Conservation (phyloP, 805 yeast genomes). For the Yamadazyma laniorum region DNA sequence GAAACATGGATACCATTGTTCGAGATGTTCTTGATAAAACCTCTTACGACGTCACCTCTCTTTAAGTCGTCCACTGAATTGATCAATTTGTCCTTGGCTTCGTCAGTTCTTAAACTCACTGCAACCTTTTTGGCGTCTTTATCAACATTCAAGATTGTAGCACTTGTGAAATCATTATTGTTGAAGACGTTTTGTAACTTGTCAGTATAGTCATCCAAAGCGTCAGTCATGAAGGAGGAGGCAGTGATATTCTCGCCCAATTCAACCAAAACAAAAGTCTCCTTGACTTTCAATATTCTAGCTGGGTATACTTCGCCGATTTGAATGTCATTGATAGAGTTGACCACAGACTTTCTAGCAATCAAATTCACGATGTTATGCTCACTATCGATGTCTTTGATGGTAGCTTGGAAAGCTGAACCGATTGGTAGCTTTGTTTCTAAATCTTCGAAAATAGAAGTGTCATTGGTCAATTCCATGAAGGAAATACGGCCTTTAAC, state of each 20-base stretch:
- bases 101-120: constrained; percentile 56
- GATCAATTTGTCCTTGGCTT: constrained; percentile 52
- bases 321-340: constrained; percentile 47
- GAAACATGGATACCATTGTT: constrained; percentile 77
- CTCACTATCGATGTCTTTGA: constrained; percentile 52
- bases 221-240: constrained; percentile 71
- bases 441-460: constrained; percentile 45
- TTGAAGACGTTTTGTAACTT: constrained; percentile 49
- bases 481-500: constrained; percentile 65
- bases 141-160: constrained; percentile 53
- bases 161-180: constrained; percentile 54
- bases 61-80: constrained; percentile 50
- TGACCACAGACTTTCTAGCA: constrained; percentile 45
- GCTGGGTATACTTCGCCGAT: constrained; percentile 61
- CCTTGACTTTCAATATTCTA: constrained; percentile 56
- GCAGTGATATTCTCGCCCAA: constrained; percentile 64
- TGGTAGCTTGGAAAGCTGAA: constrained; percentile 58
- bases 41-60: constrained; percentile 73
- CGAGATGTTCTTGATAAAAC: constrained; percentile 73
- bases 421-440: constrained; percentile 70
- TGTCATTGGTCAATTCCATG: constrained; percentile 60
- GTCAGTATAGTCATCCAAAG: constrained; percentile 63
- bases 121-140: constrained; percentile 49
- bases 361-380: constrained; percentile 50
- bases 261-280: constrained; percentile 63